A percentile compares a stretch with the other conserved stretches of the same genome.
Conservation (phyloP, 1,139 yeast genomes). For the Groenewaldozyma auringiensis region DNA sequence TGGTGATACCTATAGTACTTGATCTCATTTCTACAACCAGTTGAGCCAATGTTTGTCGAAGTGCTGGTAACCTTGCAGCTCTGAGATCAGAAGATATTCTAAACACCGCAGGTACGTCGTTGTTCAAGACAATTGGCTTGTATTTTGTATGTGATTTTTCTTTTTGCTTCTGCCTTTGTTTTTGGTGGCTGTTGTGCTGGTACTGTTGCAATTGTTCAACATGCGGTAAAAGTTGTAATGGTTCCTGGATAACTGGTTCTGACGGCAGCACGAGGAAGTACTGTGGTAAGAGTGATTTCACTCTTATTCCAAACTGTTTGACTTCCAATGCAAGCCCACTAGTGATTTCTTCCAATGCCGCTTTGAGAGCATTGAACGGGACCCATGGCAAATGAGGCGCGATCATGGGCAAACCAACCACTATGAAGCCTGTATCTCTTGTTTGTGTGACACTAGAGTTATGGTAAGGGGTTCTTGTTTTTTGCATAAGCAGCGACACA, state of each 20-base stretch:
- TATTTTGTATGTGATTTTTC: background rate
- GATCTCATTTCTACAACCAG: background rate
- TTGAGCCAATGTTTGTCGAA: background rate
- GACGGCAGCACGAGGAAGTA: conserved; percentile 1
- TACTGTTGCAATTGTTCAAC: background rate
- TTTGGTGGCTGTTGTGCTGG: background rate
- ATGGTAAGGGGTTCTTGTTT: background rate
- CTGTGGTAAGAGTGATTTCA: background rate
- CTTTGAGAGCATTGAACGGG: background rate
- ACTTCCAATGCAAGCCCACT: background rate
- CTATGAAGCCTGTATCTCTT: background rate
- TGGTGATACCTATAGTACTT: background rate
- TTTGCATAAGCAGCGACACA: background rate
- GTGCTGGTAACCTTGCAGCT: background rate
- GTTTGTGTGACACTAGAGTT: background rate
- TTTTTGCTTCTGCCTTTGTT: background rate
- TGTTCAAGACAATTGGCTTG: background rate
- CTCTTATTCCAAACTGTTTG: background rate
- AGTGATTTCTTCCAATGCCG: background rate
- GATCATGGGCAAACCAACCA: background rate
- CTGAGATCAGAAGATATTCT: background rate
- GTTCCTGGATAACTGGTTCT: background rate
- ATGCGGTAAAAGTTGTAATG: too few species aligned
- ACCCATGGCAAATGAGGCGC: background rate
- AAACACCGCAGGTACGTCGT: background rate